These are phyloP conservation scores for Cyberlindnera veronae DNA, from an alignment of 805 yeast genomes.

Conservation along the genomic window DNA sequence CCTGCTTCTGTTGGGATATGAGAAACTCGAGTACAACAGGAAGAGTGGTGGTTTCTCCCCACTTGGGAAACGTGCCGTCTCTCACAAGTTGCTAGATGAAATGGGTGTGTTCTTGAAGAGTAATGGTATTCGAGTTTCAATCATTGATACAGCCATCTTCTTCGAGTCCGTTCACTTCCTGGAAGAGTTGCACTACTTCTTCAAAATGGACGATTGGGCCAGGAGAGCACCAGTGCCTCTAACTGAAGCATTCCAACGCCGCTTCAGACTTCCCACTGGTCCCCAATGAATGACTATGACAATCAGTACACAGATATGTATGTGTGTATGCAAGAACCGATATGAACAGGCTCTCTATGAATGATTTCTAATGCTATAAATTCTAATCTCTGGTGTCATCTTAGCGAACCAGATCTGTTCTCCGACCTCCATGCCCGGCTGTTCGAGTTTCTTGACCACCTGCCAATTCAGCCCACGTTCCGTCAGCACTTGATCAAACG, in stretches of 20 bases:
- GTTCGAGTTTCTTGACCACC: slow-evolving; percentile 5
- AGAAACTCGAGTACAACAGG: slow-evolving; percentile 1
- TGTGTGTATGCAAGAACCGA: no score
- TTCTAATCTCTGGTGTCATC: slow-evolving; percentile 8
- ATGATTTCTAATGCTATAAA: slow-evolving; percentile 3
- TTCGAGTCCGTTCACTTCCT: slow-evolving; percentile 7
- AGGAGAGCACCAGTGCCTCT: slow-evolving; percentile 1
- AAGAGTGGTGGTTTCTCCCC: neutral
- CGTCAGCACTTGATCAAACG: slow-evolving; percentile 38
- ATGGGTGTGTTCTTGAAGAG: neutral
- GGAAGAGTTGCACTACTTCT: slow-evolving; percentile 12
- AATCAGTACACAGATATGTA: neutral
- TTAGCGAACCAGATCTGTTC: slow-evolving; percentile 4
- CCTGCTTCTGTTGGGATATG: slow-evolving; percentile 5
- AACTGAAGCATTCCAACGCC: slow-evolving; percentile 1
- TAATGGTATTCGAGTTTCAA: neutral
- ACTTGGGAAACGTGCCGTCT: neutral
- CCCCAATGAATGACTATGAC: no score
- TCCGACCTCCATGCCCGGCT: slow-evolving; percentile 2
- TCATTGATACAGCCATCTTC: slow-evolving; percentile 1
- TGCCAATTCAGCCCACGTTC: slow-evolving; percentile 19
- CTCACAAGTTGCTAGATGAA: neutral
- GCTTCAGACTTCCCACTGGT: slow-evolving; percentile 11
- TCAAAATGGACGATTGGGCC: slow-evolving; percentile 1
- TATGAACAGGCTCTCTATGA: no score